A percentile compares a stretch with the other conserved stretches of the same genome.
phyloP scores from a whole-genome alignment of 2,329 filamentous ascomycete genomes.

The Chrysosporium queenslandicum region DNA sequence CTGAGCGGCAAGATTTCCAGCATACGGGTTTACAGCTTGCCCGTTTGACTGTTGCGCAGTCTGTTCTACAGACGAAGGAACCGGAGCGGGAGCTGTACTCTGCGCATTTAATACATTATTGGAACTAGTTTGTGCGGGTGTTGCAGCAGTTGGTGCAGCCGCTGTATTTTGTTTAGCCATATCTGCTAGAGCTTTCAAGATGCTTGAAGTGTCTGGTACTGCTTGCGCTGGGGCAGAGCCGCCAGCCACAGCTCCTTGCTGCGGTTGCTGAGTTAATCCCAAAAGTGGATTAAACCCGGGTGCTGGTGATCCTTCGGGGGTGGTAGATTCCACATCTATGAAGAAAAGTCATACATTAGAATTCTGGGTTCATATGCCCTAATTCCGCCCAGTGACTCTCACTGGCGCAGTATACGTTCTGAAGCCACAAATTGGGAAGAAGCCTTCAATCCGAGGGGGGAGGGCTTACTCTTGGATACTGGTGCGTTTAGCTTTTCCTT shows the following conservation, averaged over 20 bases:
- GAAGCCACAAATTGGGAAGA: conserved; percentile 6
- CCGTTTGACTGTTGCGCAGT: conserved; percentile 34
- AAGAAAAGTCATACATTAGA: conserved; percentile 24
- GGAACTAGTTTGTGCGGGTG: conserved; percentile 34
- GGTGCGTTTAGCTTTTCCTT: conserved; percentile 65
- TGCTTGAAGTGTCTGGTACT: conserved; percentile 51
- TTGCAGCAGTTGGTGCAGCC: conserved; percentile 33
- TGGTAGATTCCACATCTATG: conserved; percentile 57
- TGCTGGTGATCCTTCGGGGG: conserved; percentile 49
- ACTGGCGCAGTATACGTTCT: conserved; percentile 4
- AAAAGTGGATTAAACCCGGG: conserved; percentile 36
- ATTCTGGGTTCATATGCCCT: conserved; percentile 17
- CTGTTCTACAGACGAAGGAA: conserved; percentile 39
- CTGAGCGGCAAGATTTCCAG: conserved; percentile 40
- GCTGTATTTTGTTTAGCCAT: conserved; percentile 65
- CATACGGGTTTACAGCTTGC: conserved; percentile 49
- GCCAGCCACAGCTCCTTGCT: conserved; percentile 22
- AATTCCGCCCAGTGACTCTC: conserved; percentile 10
- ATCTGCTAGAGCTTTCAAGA: conserved; percentile 68
- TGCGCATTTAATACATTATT: conserved; percentile 44
- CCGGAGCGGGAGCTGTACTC: conserved; percentile 32
- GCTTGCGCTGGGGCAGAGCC: conserved; percentile 23
- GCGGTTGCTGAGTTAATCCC: conserved; percentile 22
- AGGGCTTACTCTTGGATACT: conserved; percentile 54
- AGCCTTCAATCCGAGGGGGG: conserved; percentile 6